Evolutionary conservation across 2,329 filamentous ascomycete genomes (phyloP).

Genomic region (Penicillium brasilianum): DNA sequence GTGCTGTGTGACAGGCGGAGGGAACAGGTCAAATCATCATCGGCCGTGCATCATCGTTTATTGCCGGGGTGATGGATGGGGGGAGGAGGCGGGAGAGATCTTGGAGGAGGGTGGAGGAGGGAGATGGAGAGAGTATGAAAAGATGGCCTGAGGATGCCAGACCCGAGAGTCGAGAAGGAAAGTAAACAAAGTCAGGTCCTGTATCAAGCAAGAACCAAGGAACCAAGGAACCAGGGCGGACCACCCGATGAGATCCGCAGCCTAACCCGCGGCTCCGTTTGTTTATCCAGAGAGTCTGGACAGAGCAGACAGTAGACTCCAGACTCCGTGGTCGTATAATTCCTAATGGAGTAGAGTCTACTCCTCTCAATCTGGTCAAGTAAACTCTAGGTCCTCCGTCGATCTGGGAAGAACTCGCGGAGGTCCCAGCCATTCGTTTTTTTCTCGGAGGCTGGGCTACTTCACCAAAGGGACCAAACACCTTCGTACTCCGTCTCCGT

Average conservation of each 20-base stretch:
- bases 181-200: neutral
- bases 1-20: slow-evolving; percentile 22
- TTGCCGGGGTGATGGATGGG: slow-evolving; percentile 6
- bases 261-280: slow-evolving; percentile 13
- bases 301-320: too few relatives aligned
- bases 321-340: too few relatives aligned
- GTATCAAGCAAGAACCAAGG: too few relatives aligned
- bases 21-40: slow-evolving; percentile 8
- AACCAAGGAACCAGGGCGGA: slow-evolving; percentile 8
- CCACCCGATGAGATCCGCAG: slow-evolving; percentile 11
- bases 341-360: neutral
- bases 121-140: neutral
- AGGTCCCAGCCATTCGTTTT: slow-evolving; percentile 32
- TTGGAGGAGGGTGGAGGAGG: too few relatives aligned
- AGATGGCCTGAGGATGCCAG: neutral
- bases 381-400: neutral
- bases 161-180: neutral
- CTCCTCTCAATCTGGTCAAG: neutral
- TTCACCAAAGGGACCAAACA: neutral
- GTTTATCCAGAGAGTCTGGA: neutral
- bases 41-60: slow-evolving; percentile 2
- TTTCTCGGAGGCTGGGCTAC: slow-evolving; percentile 19
- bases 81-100: neutral
- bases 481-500: neutral
- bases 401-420: neutral